Conservation (phyloP, 2,329 filamentous ascomycete species). For the Neoscytalidium dimidiatum region DNA sequence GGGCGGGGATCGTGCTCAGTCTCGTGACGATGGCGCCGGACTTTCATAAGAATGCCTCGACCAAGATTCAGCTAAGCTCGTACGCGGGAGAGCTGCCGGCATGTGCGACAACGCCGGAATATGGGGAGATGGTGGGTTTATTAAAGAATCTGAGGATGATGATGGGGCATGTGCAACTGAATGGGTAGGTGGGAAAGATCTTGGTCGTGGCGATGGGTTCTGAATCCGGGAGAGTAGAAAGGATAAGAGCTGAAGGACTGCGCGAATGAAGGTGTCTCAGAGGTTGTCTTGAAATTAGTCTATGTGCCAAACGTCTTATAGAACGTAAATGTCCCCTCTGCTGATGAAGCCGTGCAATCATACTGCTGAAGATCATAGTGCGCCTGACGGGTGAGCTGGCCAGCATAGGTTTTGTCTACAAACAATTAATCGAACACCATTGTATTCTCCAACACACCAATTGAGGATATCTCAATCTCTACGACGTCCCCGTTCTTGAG, state of each 20-base stretch:
- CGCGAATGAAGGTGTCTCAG: background rate
- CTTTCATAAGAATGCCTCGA: background rate
- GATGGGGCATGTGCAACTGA: background rate
- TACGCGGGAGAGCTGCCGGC: background rate
- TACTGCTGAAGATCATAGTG: no score
- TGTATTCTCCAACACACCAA: background rate
- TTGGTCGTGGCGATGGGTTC: background rate
- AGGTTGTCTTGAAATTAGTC: no score
- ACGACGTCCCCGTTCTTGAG: slow-evolving; percentile 8
- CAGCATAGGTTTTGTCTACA: no score
- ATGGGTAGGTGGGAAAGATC: background rate
- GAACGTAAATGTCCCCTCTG: no score
- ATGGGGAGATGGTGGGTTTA: background rate
- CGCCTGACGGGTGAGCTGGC: no score
- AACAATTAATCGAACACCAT: background rate
- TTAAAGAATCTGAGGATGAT: background rate
- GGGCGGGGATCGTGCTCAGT: background rate
- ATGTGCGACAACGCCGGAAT: background rate
- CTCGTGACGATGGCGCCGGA: background rate
- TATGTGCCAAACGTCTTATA: no score
- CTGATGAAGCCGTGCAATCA: no score
- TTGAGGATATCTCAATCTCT: background rate
- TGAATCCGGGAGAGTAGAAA: background rate
- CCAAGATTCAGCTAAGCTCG: background rate
- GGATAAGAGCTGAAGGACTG: background rate